A percentile compares a stretch with the other conserved stretches of the same genome.
Conservation (phyloP, 2,329 filamentous ascomycete genomes). For the Plenodomus tracheiphilus region DNA sequence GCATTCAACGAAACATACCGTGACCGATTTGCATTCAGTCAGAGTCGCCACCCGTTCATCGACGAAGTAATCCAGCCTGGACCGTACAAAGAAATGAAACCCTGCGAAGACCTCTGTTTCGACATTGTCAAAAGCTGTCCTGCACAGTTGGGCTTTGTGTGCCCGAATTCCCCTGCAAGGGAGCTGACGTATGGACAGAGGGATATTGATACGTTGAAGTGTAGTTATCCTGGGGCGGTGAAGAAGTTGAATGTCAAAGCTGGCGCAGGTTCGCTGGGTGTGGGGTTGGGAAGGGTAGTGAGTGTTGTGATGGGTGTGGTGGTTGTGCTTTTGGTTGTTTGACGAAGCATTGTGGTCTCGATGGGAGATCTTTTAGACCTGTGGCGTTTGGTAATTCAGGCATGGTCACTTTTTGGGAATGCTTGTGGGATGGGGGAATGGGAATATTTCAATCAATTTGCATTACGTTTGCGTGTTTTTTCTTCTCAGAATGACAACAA, state of each 20-base stretch:
- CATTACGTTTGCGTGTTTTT: too few species aligned
- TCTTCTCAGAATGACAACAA: too few species aligned
- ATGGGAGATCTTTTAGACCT: too few species aligned
- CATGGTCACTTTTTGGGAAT: too few species aligned
- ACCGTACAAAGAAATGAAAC: conserved; percentile 90
- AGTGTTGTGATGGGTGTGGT: background rate
- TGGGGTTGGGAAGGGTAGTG: background rate
- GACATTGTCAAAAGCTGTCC: conserved; percentile 85
- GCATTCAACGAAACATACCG: conserved; percentile 29
- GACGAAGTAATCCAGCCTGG: conserved; percentile 74
- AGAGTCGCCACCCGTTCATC: conserved; percentile 72
- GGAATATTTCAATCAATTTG: too few species aligned
- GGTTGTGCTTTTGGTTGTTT: too few species aligned
- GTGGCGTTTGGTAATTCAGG: too few species aligned
- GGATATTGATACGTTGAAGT: conserved; percentile 31
- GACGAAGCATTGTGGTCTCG: too few species aligned
- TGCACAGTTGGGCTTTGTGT: conserved; percentile 71
- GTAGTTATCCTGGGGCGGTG: conserved; percentile 48
- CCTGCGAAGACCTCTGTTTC: conserved; percentile 87
- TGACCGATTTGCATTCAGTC: conserved; percentile 50
- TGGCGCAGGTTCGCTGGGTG: background rate
- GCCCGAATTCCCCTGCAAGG: conserved; percentile 56
- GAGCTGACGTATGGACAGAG: conserved; percentile 31
- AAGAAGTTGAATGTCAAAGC: conserved; percentile 37
- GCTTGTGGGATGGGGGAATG: too few species aligned